phyloP scores from a whole-genome alignment of 2,329 filamentous ascomycete genomes.

The Trichoderma aggressivum region DNA sequence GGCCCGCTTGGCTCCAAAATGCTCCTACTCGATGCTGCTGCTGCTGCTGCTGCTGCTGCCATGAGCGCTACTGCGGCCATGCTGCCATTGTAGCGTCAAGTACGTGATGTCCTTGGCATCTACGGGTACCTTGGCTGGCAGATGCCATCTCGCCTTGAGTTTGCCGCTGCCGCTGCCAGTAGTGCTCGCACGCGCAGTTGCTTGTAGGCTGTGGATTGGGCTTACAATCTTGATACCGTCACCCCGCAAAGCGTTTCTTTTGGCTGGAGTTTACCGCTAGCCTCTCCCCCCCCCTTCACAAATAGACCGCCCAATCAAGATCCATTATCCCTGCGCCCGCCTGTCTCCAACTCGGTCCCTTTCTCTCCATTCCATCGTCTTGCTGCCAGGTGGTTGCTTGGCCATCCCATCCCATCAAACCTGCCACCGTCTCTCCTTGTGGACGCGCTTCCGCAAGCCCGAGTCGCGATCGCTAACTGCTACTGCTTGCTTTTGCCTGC shows the following conservation, averaged over 20 bases:
- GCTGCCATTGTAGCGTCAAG: neutral
- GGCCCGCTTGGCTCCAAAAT: neutral
- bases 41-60: neutral
- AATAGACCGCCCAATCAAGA: slow-evolving; percentile 14
- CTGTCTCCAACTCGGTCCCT: slow-evolving; percentile 11
- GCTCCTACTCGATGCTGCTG: neutral
- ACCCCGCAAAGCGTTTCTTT: slow-evolving; percentile 9
- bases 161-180: neutral
- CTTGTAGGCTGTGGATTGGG: neutral
- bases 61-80: neutral
- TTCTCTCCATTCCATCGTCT: neutral
- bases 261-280: neutral
- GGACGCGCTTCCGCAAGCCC: neutral
- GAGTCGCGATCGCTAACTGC: slow-evolving; percentile 1
- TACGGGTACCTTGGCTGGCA: neutral
- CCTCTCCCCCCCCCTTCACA: neutral
- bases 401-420: neutral
- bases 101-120: neutral
- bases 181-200: neutral
- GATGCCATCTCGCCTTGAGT: neutral
- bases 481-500: neutral
- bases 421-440: neutral
- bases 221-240: slow-evolving; percentile 3
- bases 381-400: neutral
- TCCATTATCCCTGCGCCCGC: slow-evolving; percentile 9